Conservation (phyloP, 768 basidiomycete species). For the Tulasnella sp. region DNA sequence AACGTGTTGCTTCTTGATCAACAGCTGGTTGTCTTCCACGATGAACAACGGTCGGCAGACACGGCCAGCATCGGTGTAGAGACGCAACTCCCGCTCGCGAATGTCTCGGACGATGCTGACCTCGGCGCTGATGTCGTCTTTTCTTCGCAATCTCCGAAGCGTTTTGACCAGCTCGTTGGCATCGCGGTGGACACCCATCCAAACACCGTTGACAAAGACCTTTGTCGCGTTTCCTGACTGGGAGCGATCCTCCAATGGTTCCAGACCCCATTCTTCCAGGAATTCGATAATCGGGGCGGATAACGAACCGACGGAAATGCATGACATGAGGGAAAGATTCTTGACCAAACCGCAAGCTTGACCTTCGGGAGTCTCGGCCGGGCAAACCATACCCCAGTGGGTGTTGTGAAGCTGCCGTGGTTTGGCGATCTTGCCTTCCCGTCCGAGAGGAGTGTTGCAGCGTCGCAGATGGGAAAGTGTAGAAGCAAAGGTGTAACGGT, state of each 20-base stretch:
- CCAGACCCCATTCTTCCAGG: constrained; percentile 96
- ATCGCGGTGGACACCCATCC: constrained; percentile 98
- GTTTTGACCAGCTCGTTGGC: constrained; percentile 87
- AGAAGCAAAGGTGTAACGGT: constrained; percentile 97
- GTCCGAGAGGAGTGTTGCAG: constrained; percentile 94
- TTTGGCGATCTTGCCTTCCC: constrained; percentile 98
- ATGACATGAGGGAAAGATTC: constrained; percentile 94
- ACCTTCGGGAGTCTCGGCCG: constrained; percentile 98
- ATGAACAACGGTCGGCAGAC: constrained; percentile 97
- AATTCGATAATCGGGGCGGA: constrained; percentile 97
- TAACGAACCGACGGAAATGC: constrained; percentile 94
- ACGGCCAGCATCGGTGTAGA: constrained; percentile 95
- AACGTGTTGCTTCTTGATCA: constrained; percentile 75
- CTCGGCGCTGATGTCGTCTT: constrained; percentile 91
- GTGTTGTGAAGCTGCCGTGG: constrained; percentile 98
- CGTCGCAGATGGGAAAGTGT: constrained; percentile 96
- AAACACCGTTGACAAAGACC: constrained; percentile 98
- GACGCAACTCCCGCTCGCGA: constrained; percentile 82
- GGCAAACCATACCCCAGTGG: constrained; percentile 99
- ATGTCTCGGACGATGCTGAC: constrained; percentile 97
- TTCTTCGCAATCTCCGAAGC: constrained; percentile 81
- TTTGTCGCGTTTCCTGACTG: constrained; percentile 83
- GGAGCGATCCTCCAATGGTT: constrained; percentile 88
- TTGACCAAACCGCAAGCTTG: constrained; percentile 99
- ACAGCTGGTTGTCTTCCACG: constrained; percentile 81